Conservation (phyloP, 345 rosid species). For the Rhizophora apiculata region DNA sequence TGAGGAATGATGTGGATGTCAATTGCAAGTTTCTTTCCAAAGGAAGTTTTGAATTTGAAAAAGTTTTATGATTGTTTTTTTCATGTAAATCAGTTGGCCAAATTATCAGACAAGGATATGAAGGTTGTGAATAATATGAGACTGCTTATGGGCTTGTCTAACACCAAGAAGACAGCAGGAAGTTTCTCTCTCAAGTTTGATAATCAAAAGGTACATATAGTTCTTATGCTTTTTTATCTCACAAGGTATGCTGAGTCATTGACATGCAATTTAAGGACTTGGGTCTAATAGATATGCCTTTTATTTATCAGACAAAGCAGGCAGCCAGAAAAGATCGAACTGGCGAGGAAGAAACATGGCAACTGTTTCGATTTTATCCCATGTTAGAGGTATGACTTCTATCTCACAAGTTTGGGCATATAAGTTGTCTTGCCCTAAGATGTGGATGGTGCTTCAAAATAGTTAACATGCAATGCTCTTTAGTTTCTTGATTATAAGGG, state of each 20-base stretch:
- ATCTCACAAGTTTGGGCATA: not conserved
- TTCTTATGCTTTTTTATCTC: constrained; percentile 5
- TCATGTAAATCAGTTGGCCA: constrained; percentile 60
- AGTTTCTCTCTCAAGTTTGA: constrained; percentile 85
- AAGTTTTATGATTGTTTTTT: not conserved
- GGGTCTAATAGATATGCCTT: constrained; percentile 16
- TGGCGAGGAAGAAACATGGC: constrained; percentile 92
- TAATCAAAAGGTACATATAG: constrained; percentile 45
- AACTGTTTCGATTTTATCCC: constrained; percentile 83
- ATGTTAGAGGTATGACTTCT: constrained; percentile 62
- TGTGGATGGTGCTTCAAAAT: constrained; percentile 3
- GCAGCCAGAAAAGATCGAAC: constrained; percentile 81
- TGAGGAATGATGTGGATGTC: not conserved
- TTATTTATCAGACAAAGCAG: constrained; percentile 55
- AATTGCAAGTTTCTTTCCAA: not conserved
- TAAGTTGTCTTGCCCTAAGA: not conserved
- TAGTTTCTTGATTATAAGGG: not conserved
- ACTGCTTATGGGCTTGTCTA: constrained; percentile 61
- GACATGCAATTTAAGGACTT: not conserved
- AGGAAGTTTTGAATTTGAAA: not conserved
- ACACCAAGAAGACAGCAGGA: constrained; percentile 40
- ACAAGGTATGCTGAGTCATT: constrained; percentile 4
- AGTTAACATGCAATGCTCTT: not conserved
- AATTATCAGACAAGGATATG: constrained; percentile 68
- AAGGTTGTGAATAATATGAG: constrained; percentile 70